Evolutionary conservation across 2,329 filamentous ascomycete species (phyloP).

Genomic region (Periconia sp.): DNA sequence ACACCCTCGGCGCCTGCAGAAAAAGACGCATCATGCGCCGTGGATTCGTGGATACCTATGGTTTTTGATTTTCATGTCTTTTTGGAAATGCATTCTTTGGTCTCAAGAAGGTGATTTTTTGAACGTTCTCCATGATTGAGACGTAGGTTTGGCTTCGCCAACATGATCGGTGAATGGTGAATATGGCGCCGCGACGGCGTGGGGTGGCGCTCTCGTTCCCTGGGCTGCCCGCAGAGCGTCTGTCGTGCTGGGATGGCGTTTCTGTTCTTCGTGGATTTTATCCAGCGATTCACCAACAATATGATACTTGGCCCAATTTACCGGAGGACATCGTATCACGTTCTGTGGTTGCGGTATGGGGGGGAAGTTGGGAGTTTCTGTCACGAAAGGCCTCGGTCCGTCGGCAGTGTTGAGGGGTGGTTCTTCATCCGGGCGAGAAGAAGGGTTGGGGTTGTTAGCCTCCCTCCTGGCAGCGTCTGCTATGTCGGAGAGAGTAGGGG

Average conservation of each 20-base stretch:
- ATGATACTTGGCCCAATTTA: conserved; percentile 95
- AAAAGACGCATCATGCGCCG: background rate
- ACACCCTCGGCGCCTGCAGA: too few relatives aligned
- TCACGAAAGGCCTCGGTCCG: conserved; percentile 32
- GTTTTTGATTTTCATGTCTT: too few relatives aligned
- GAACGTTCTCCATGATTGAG: conserved; percentile 25
- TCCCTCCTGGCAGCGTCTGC: conserved; percentile 35
- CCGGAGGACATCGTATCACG: conserved; percentile 79
- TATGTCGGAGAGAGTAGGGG: conserved; percentile 40
- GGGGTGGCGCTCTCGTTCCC: conserved; percentile 49
- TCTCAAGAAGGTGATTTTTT: conserved; percentile 37
- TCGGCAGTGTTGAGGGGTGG: conserved; percentile 13
- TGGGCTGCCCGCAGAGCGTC: conserved; percentile 40
- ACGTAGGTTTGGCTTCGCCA: conserved; percentile 22
- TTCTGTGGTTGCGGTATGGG: conserved; percentile 76
- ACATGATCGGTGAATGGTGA: conserved; percentile 59
- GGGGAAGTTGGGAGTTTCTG: conserved; percentile 53
- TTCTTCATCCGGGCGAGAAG: conserved; percentile 8
- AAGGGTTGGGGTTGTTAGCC: conserved; percentile 14
- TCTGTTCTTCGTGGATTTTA: conserved; percentile 80
- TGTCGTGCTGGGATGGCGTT: conserved; percentile 46
- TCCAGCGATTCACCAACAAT: conserved; percentile 84
- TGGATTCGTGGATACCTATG: too few relatives aligned
- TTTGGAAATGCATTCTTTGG: background rate
- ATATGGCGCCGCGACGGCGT: conserved; percentile 61